These are phyloP conservation scores for Medicago lupulina DNA, from an alignment of 306 rosid species.

Conservation along the genomic window DNA sequence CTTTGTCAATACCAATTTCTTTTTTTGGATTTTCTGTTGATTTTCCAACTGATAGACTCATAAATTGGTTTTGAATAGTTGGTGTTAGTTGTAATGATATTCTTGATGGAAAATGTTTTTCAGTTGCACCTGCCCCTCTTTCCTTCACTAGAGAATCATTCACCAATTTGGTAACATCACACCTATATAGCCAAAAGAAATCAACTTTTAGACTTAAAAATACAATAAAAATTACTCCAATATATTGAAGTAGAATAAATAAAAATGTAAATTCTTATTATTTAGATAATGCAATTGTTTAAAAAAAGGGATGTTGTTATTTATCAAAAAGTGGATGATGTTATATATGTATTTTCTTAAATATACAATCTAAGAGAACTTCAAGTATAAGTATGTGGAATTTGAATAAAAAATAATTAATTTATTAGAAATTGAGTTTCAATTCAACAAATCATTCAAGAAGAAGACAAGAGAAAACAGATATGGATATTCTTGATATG, in stretches of 20 bases:
- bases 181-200: slow-evolving; percentile 46
- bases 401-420: no score
- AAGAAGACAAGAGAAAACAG: no score
- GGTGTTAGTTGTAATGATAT: slow-evolving; percentile 84
- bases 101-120: slow-evolving; percentile 89
- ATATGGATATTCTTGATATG: no score
- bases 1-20: slow-evolving; percentile 68
- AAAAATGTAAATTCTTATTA: no score
- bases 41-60: slow-evolving; percentile 80
- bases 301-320: not conserved
- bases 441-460: no score
- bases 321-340: no score
- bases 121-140: slow-evolving; percentile 66
- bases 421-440: no score
- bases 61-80: slow-evolving; percentile 58
- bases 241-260: no score
- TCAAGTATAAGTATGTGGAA: no score
- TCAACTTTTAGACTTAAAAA: not conserved
- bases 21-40: slow-evolving; percentile 80
- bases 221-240: no score
- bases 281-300: not conserved
- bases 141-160: slow-evolving; percentile 61
- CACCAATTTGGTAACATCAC: slow-evolving; percentile 73
- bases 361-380: no score
- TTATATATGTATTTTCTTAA: no score